Evolutionary conservation across 2,329 filamentous ascomycete genomes (phyloP).

Genomic region (Hymenoscyphus occultus): DNA sequence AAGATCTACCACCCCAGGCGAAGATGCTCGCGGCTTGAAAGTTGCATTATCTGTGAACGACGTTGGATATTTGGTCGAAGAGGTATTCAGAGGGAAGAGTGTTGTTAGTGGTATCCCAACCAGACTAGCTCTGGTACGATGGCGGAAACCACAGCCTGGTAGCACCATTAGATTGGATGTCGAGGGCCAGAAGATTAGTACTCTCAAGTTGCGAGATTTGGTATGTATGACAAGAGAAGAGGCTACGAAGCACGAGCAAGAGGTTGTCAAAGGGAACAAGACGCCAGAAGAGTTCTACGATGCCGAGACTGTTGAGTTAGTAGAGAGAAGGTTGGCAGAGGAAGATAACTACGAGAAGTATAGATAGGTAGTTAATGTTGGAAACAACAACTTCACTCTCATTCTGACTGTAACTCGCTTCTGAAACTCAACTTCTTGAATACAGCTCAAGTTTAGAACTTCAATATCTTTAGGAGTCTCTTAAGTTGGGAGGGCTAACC

Average conservation of each 20-base stretch:
- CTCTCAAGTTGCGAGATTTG: slow-evolving; percentile 65
- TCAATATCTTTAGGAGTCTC: too few species aligned
- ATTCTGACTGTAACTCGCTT: too few species aligned
- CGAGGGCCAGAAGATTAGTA: slow-evolving; percentile 75
- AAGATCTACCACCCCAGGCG: slow-evolving; percentile 46
- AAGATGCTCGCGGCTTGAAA: slow-evolving; percentile 64
- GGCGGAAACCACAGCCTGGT: slow-evolving; percentile 62
- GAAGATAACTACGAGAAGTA: slow-evolving; percentile 59
- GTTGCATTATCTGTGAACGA: slow-evolving; percentile 76
- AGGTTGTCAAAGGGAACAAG: slow-evolving; percentile 70
- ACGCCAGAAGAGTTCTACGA: slow-evolving; percentile 72
- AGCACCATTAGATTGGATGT: slow-evolving; percentile 59
- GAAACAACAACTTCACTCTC: not conserved
- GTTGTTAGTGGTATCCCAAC: slow-evolving; percentile 78
- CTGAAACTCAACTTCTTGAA: too few species aligned
- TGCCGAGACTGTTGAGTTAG: slow-evolving; percentile 59
- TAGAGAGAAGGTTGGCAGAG: slow-evolving; percentile 66
- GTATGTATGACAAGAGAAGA: slow-evolving; percentile 95
- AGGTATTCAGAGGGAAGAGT: slow-evolving; percentile 82
- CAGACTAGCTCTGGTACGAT: slow-evolving; percentile 74
- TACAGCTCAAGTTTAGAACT: too few species aligned
- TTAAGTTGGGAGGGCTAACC: not conserved
- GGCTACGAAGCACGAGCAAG: slow-evolving; percentile 72
- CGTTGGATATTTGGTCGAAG: slow-evolving; percentile 83
- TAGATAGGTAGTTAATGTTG: slow-evolving; percentile 35